A percentile compares a stretch with the other conserved stretches of the same genome.
Evolutionary conservation across 2,329 filamentous ascomycete species (phyloP).

Genomic region (Hortaea sp.): DNA sequence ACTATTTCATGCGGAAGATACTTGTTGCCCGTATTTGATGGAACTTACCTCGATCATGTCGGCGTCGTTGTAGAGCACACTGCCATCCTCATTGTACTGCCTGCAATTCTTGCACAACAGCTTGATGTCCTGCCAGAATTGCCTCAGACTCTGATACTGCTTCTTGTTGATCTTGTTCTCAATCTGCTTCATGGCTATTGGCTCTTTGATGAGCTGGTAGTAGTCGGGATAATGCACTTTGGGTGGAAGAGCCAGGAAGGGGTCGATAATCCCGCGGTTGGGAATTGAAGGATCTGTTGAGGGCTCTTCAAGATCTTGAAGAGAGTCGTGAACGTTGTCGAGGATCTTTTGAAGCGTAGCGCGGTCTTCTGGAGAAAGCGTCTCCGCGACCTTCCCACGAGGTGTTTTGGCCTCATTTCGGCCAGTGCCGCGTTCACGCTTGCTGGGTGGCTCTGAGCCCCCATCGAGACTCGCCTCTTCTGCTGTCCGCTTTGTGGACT

Average conservation of each 20-base stretch:
- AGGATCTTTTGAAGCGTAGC: slow-evolving; percentile 70
- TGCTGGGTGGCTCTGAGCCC: slow-evolving; percentile 64
- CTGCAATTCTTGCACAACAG: slow-evolving; percentile 83
- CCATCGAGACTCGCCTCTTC: slow-evolving; percentile 56
- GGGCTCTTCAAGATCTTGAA: slow-evolving; percentile 79
- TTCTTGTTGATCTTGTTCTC: slow-evolving; percentile 92
- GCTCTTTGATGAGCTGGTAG: slow-evolving; percentile 82
- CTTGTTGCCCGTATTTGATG: not conserved
- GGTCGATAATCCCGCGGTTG: slow-evolving; percentile 79
- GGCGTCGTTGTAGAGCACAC: slow-evolving; percentile 83
- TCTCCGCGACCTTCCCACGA: slow-evolving; percentile 34
- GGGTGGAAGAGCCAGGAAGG: slow-evolving; percentile 83
- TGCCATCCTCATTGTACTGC: slow-evolving; percentile 94
- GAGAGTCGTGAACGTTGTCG: slow-evolving; percentile 62
- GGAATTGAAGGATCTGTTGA: slow-evolving; percentile 46
- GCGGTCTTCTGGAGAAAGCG: slow-evolving; percentile 59
- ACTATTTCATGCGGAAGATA: not conserved
- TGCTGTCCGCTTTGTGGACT: slow-evolving; percentile 77
- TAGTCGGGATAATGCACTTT: slow-evolving; percentile 90
- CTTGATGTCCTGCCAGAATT: slow-evolving; percentile 73
- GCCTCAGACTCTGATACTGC: slow-evolving; percentile 72
- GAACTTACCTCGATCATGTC: slow-evolving; percentile 77
- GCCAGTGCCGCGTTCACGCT: slow-evolving; percentile 47
- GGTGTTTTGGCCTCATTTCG: slow-evolving; percentile 50
- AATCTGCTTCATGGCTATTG: slow-evolving; percentile 94